phyloP scores from a whole-genome alignment of 2,329 filamentous ascomycete species.

The Raffaelea ambrosiae region DNA sequence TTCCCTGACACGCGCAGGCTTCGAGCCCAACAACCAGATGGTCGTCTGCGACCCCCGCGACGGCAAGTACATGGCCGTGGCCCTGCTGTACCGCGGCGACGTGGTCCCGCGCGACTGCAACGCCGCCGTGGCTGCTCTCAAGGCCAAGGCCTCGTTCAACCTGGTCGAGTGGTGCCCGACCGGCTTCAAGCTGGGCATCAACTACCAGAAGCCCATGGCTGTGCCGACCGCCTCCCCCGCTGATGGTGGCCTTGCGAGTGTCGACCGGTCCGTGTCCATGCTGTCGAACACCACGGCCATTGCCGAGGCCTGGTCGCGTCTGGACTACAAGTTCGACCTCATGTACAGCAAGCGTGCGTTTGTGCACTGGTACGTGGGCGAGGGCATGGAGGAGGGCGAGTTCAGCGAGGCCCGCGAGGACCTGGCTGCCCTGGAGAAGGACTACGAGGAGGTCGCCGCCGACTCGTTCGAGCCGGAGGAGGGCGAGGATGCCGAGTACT shows the following conservation, averaged over 20 bases:
- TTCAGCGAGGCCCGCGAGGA: constrained; percentile 84
- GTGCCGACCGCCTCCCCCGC: constrained; percentile 42
- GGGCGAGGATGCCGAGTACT: constrained; percentile 71
- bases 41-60: constrained; percentile 66
- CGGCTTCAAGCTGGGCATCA: constrained; percentile 69
- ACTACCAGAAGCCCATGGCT: constrained; percentile 59
- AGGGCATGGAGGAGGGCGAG: constrained; percentile 89
- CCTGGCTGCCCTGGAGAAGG: constrained; percentile 75
- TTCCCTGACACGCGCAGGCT: constrained; percentile 40
- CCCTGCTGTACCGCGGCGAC: constrained; percentile 63
- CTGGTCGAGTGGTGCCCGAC: constrained; percentile 69
- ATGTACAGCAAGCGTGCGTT: constrained; percentile 74
- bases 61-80: constrained; percentile 70
- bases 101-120: constrained; percentile 63
- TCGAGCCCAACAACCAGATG: constrained; percentile 74
- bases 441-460: constrained; percentile 76
- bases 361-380: constrained; percentile 74
- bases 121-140: constrained; percentile 56
- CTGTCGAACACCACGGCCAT: constrained; percentile 69
- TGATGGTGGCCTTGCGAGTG: constrained; percentile 52
- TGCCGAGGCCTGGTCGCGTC: constrained; percentile 63
- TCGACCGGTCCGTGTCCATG: constrained; percentile 58
- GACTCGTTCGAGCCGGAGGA: constrained; percentile 61
- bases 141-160: constrained; percentile 65
- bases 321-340: constrained; percentile 68